Base-by-base conservation (phyloP, 129 eudicot species). In the Centrapalus pauciflorus region DNA sequence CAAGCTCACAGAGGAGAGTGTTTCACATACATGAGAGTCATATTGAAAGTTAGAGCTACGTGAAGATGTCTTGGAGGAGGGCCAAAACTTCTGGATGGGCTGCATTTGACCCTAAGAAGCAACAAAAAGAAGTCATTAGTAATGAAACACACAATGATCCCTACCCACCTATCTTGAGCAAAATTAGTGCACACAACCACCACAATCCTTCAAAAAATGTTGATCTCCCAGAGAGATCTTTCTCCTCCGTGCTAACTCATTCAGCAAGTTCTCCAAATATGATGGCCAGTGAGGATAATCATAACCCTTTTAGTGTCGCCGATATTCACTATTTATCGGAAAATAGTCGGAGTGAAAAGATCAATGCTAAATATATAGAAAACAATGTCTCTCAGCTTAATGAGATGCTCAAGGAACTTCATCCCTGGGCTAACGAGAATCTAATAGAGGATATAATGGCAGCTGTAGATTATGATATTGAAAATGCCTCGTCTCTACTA, bases 11-110 rank as follows among this genome's bases (percentile, higher is more conserved):
- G 25, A 45, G 64, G 37, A 52, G 23, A 66, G 9, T 69, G 27
- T 12, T 13, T 57, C 51, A 51, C 34, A n/a, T 20, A 58, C 32
- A 38, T 58, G 56, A 57, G 66, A 52, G 43, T 58, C 40, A 29
- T 27, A 13, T 56, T 56, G 62, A 55, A 55, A 48, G 54, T 20
- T 20, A 49, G 41, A 29, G 50, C 24, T 48, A 66, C 64, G 32
- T 45, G 72, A 67, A 60, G 52, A 85, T 85, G 93, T 85, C 88
- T 48, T 29, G 69, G 58, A 79, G 79, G 79, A 71, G 73, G 67
- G 66, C 55, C 23, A 79, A 82, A 67, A 64, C 88, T 5, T 56
- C 84, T 30, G 99, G 99, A 28, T 94, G 99, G 99, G 87, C 95
- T 58, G 97, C 95, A 59, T 89, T 83, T 82, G 84, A 84, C 74